phyloP scores from a whole-genome alignment of 805 yeast species.

The Suhomyces faveliae region DNA sequence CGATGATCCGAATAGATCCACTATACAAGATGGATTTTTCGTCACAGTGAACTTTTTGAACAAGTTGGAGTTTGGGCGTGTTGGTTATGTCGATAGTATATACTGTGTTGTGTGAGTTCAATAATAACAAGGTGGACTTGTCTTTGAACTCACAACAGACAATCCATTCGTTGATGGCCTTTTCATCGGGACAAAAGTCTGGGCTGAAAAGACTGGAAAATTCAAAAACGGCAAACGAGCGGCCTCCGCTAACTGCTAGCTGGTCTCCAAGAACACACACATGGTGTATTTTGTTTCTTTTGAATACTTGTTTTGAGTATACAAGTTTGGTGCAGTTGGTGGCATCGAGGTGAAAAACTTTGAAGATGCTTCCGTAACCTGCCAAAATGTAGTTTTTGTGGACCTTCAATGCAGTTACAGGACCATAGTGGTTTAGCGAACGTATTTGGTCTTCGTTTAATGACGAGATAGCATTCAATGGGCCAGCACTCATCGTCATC shows the following conservation, averaged over 20 bases:
- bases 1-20: slow-evolving; percentile 63
- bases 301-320: slow-evolving; percentile 48
- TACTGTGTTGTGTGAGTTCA: slow-evolving; percentile 80
- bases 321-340: slow-evolving; percentile 31
- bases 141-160: slow-evolving; percentile 53
- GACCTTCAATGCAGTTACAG: slow-evolving; percentile 61
- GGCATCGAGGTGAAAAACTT: slow-evolving; percentile 47
- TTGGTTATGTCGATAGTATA: slow-evolving; percentile 29
- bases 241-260: slow-evolving; percentile 62
- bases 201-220: slow-evolving; percentile 19
- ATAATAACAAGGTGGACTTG: slow-evolving; percentile 40
- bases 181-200: slow-evolving; percentile 40
- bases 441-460: slow-evolving; percentile 16
- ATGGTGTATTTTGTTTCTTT: slow-evolving; percentile 82
- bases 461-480: slow-evolving; percentile 15
- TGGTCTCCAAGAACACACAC: slow-evolving; percentile 43
- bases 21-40: slow-evolving; percentile 87
- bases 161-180: slow-evolving; percentile 77
- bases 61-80: slow-evolving; percentile 17
- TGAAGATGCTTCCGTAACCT: slow-evolving; percentile 72
- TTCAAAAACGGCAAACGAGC: slow-evolving; percentile 51
- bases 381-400: slow-evolving; percentile 44
- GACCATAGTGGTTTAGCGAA: slow-evolving; percentile 52
- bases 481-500: neutral
- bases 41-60: slow-evolving; percentile 43